phyloP scores from a whole-genome alignment of 2,329 filamentous ascomycete genomes.

The Fusarium chaquense region DNA sequence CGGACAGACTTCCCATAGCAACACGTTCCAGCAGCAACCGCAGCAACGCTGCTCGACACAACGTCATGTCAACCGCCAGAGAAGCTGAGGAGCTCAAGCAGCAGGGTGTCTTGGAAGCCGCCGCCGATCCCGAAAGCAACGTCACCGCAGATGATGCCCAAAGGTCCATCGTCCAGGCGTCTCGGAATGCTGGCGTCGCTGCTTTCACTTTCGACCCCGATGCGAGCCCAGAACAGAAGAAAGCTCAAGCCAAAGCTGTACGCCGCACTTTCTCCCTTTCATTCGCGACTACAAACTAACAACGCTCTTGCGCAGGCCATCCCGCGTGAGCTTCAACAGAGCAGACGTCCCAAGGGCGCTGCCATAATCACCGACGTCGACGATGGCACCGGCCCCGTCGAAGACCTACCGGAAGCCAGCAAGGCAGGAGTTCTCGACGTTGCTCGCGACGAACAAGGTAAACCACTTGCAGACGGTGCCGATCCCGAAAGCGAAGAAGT shows the following conservation, averaged over 20 bases:
- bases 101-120: constrained; percentile 82
- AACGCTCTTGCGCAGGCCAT: constrained; percentile 50
- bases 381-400: constrained; percentile 74
- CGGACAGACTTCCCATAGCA: constrained; percentile 4
- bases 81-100: constrained; percentile 76
- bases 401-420: constrained; percentile 81
- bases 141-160: constrained; percentile 79
- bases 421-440: constrained; percentile 75
- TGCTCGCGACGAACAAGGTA: constrained; percentile 62
- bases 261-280: constrained; percentile 54
- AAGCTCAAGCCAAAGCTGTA: constrained; percentile 81
- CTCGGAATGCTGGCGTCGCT: constrained; percentile 79
- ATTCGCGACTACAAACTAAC: constrained; percentile 21
- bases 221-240: constrained; percentile 86
- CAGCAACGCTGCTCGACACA: constrained; percentile 31
- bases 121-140: constrained; percentile 75
- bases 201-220: constrained; percentile 91
- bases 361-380: constrained; percentile 84
- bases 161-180: constrained; percentile 79
- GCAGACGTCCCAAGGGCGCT: constrained; percentile 66
- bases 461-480: constrained; percentile 62
- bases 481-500: constrained; percentile 65
- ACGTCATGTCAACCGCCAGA: constrained; percentile 52
- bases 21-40: constrained; percentile 27
- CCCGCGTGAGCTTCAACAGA: constrained; percentile 53